A percentile compares a stretch with the other conserved stretches of the same genome.
phyloP scores from a whole-genome alignment of 2,329 filamentous ascomycete species.

The Fusarium bulbicola region DNA sequence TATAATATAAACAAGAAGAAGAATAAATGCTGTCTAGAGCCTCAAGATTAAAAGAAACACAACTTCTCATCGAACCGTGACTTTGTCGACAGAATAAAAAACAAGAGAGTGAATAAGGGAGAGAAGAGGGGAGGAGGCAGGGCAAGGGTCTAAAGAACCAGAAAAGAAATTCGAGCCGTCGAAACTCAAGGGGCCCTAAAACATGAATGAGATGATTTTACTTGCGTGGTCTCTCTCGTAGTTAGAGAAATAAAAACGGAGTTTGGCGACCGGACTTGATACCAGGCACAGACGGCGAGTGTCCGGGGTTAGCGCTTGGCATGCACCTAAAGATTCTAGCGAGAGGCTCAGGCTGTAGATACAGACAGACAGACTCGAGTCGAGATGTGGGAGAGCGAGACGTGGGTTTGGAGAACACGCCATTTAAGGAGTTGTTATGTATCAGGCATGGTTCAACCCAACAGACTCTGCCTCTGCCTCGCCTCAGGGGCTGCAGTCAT shows the following conservation, averaged over 20 bases:
- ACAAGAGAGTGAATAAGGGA: constrained; percentile 3
- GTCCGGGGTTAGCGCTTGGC: constrained; percentile 39
- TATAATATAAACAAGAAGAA: constrained; percentile 41
- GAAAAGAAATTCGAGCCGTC: not conserved
- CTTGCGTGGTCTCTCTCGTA: not conserved
- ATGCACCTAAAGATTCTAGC: constrained; percentile 25
- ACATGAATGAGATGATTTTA: constrained; percentile 26
- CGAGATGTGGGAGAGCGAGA: constrained; percentile 1
- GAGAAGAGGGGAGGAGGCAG: not conserved
- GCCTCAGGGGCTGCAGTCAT: not conserved
- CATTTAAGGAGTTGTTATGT: constrained; percentile 32
- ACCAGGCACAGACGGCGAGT: constrained; percentile 34
- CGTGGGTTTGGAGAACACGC: constrained; percentile 28
- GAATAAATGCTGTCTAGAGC: constrained; percentile 42
- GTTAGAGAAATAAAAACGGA: constrained; percentile 23
- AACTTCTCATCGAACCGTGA: constrained; percentile 36
- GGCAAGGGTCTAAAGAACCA: constrained; percentile 18
- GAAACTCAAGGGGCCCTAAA: constrained; percentile 18
- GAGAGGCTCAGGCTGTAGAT: constrained; percentile 3
- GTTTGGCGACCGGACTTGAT: constrained; percentile 32
- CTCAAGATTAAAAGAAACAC: constrained; percentile 26
- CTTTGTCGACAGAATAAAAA: not conserved
- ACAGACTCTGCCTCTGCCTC: not conserved
- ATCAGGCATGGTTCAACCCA: constrained; percentile 20
- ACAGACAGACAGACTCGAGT: constrained; percentile 2